Evolutionary conservation across 2,329 filamentous ascomycete genomes (phyloP).

Genomic region (Zasmidium cellare): DNA sequence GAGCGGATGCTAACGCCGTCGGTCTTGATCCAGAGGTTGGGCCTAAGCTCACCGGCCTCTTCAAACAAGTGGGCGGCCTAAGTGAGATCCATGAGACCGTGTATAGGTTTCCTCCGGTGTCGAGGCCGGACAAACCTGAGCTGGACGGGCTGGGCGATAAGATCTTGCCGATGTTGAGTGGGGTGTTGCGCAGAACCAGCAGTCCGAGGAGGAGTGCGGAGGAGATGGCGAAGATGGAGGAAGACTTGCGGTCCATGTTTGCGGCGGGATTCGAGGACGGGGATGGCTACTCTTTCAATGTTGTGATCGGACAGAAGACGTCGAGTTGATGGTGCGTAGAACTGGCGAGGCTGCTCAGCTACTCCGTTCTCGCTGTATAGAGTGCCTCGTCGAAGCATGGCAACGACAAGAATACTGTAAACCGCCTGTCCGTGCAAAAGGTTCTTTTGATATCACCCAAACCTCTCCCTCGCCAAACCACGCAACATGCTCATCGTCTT

Average conservation of each 20-base stretch:
- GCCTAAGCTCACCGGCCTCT: neutral
- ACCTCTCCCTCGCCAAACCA: slow-evolving; percentile 75
- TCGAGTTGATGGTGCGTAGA: neutral
- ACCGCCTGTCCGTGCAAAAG: too few species aligned
- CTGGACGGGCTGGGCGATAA: neutral
- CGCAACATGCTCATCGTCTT: slow-evolving; percentile 80
- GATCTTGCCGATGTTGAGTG: neutral
- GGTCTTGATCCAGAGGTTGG: slow-evolving; percentile 5
- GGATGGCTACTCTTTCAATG: neutral
- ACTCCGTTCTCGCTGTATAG: too few species aligned
- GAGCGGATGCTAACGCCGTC: neutral
- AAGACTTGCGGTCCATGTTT: neutral
- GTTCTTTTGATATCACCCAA: too few species aligned
- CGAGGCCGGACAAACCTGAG: neutral
- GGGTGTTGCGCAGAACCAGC: neutral
- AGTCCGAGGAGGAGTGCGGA: neutral
- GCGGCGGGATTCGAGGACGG: neutral
- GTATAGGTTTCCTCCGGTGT: neutral
- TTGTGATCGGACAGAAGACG: neutral
- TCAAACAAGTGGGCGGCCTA: neutral
- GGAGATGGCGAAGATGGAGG: neutral
- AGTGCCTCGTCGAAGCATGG: too few species aligned
- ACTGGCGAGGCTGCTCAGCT: too few species aligned
- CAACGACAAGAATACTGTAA: too few species aligned
- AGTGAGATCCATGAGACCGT: neutral